Conservation (phyloP, 2,329 filamentous ascomycete species). For the Alternaria hordeiaustralica region DNA sequence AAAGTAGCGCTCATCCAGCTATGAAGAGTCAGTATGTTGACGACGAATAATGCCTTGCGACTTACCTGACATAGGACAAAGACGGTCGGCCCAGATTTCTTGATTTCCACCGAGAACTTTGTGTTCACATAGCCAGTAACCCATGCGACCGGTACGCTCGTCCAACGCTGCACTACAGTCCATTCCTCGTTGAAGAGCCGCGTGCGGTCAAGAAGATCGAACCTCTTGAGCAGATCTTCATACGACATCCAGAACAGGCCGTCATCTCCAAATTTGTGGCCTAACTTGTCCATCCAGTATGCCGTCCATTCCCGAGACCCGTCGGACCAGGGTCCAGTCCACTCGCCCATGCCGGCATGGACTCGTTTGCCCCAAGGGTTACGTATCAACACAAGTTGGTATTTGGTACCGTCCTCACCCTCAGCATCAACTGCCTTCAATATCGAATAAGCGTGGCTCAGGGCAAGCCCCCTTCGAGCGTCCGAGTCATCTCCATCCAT, state of each 20-base stretch:
- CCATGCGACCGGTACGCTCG: slow-evolving; percentile 64
- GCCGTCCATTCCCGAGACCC: slow-evolving; percentile 84
- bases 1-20: slow-evolving; percentile 66
- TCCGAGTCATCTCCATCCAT: slow-evolving; percentile 67
- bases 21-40: slow-evolving; percentile 51
- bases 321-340: slow-evolving; percentile 81
- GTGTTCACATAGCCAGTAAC: slow-evolving; percentile 66
- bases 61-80: slow-evolving; percentile 64
- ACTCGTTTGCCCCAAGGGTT: slow-evolving; percentile 79
- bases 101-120: slow-evolving; percentile 64
- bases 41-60: slow-evolving; percentile 1
- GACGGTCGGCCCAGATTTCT: slow-evolving; percentile 59
- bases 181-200: slow-evolving; percentile 65
- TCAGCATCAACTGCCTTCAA: slow-evolving; percentile 65
- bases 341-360: slow-evolving; percentile 59
- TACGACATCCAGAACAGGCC: slow-evolving; percentile 70
- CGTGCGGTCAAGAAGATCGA: slow-evolving; percentile 65
- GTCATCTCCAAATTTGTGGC: slow-evolving; percentile 77
- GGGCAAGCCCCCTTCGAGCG: slow-evolving; percentile 52
- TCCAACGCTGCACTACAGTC: slow-evolving; percentile 67
- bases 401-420: slow-evolving; percentile 37
- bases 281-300: slow-evolving; percentile 74
- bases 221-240: slow-evolving; percentile 63
- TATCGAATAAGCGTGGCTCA: slow-evolving; percentile 62
- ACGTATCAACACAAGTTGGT: slow-evolving; percentile 67